A percentile compares a stretch with the other conserved stretches of the same genome.
Evolutionary conservation across 768 basidiomycete genomes (phyloP).

Genomic region (Podaxis sp.): DNA sequence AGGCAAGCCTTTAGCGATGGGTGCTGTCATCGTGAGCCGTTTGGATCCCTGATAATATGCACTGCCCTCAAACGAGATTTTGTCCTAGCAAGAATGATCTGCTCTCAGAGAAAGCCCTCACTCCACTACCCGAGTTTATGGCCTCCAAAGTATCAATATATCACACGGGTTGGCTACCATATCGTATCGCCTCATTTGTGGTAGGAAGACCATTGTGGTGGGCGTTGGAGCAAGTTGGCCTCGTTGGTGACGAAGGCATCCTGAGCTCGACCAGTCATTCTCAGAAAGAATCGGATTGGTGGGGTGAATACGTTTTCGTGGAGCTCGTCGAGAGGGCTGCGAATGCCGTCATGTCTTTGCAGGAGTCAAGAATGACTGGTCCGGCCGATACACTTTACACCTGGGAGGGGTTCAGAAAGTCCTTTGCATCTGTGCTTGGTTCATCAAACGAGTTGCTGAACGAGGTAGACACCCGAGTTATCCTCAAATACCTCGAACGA

Average conservation of each 20-base stretch:
- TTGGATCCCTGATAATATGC: not conserved
- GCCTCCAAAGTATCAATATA: constrained; percentile 57
- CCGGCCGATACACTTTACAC: constrained; percentile 62
- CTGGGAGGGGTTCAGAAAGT: constrained; percentile 51
- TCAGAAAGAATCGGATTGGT: constrained; percentile 46
- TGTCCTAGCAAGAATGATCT: constrained; percentile 70
- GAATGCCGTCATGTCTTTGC: constrained; percentile 45
- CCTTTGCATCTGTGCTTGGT: constrained; percentile 45
- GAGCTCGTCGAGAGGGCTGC: constrained; percentile 63
- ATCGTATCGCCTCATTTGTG: constrained; percentile 63
- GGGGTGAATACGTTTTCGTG: constrained; percentile 70
- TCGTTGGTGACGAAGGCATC: constrained; percentile 61
- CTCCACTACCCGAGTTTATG: constrained; percentile 54
- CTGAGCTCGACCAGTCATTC: constrained; percentile 20
- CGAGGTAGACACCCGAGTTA: constrained; percentile 59
- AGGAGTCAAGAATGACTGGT: constrained; percentile 36
- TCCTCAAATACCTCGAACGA: constrained; percentile 76
- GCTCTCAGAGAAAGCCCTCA: constrained; percentile 34
- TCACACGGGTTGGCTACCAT: constrained; percentile 64
- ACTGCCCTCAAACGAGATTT: constrained; percentile 10
- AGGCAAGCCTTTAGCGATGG: constrained; percentile 72
- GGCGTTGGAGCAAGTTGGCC: constrained; percentile 75
- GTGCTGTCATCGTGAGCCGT: constrained; percentile 69
- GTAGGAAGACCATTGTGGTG: constrained; percentile 83
- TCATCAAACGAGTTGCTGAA: constrained; percentile 34